A percentile compares a stretch with the other conserved stretches of the same genome.
Evolutionary conservation across 345 rosid genomes (phyloP).

Genomic region (Zanthoxylum bungeanum): DNA sequence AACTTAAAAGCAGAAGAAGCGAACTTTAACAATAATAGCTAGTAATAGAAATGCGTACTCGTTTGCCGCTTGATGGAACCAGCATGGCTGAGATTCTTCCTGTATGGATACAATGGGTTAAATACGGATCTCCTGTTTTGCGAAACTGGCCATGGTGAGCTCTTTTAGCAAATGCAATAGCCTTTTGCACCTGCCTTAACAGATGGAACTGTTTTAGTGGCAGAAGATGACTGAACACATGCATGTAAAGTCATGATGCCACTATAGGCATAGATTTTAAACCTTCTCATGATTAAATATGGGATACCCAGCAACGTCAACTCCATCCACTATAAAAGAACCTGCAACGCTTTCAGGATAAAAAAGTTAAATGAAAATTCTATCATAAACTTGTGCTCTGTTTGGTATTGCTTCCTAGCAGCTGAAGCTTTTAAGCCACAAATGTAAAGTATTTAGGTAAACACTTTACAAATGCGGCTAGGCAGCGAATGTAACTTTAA

Average conservation of each 20-base stretch:
- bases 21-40: neutral
- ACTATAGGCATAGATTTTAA: constrained; percentile 29
- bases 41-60: constrained; percentile 32
- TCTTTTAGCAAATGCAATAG: constrained; percentile 61
- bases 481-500: no score
- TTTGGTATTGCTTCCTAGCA: neutral
- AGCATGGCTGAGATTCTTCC: constrained; percentile 63
- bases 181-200: constrained; percentile 80
- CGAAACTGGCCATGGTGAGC: constrained; percentile 69
- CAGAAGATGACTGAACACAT: constrained; percentile 10
- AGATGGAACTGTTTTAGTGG: constrained; percentile 27
- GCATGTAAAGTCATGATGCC: constrained; percentile 17
- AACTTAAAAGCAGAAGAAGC: neutral
- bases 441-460: no score
- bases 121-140: constrained; percentile 67
- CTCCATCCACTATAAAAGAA: constrained; percentile 51
- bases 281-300: constrained; percentile 61
- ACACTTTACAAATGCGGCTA: no score
- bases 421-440: no score
- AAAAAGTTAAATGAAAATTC: neutral
- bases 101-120: constrained; percentile 65
- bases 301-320: constrained; percentile 61
- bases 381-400: neutral
- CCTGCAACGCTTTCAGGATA: constrained; percentile 34
- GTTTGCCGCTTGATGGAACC: constrained; percentile 56